Evolutionary conservation across 2,329 filamentous ascomycete genomes (phyloP).

Genomic region (Helotiales sp.): DNA sequence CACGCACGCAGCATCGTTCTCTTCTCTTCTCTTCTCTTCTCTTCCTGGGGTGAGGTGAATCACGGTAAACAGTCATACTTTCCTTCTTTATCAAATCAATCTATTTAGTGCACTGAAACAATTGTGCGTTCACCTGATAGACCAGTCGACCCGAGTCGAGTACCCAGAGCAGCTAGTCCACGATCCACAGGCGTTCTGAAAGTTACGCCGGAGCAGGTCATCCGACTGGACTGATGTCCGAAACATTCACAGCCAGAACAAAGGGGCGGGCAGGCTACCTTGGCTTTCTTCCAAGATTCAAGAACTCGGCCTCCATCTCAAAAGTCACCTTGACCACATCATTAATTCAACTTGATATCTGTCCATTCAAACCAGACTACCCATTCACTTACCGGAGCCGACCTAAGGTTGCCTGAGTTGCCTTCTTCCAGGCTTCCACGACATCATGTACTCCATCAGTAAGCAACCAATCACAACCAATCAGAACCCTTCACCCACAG

Average conservation of each 20-base stretch:
- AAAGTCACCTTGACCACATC: not conserved
- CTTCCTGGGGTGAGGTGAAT: not conserved
- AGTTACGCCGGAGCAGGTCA: not conserved
- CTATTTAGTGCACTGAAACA: not conserved
- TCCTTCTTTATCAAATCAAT: not conserved
- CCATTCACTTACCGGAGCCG: not conserved
- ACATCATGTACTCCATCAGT: not conserved
- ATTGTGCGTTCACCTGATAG: not conserved
- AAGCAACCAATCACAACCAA: not conserved
- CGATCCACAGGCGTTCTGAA: not conserved
- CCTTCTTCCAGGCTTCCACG: constrained; percentile 1
- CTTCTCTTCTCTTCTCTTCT: not conserved
- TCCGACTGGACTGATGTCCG: not conserved
- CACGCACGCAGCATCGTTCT: not conserved
- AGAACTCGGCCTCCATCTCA: not conserved
- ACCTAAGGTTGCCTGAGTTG: not conserved
- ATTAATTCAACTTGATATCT: not conserved
- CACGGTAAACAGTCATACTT: too few relatives aligned
- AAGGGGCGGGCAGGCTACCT: too few relatives aligned
- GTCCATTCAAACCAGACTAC: not conserved
- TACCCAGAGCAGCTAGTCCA: not conserved
- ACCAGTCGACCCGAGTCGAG: not conserved
- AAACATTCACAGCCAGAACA: not conserved
- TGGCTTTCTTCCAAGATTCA: too few relatives aligned
- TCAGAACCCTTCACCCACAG: too few relatives aligned